Conservation (phyloP, 495 filamentous ascomycete genomes). For the Entonaema liquescens region DNA sequence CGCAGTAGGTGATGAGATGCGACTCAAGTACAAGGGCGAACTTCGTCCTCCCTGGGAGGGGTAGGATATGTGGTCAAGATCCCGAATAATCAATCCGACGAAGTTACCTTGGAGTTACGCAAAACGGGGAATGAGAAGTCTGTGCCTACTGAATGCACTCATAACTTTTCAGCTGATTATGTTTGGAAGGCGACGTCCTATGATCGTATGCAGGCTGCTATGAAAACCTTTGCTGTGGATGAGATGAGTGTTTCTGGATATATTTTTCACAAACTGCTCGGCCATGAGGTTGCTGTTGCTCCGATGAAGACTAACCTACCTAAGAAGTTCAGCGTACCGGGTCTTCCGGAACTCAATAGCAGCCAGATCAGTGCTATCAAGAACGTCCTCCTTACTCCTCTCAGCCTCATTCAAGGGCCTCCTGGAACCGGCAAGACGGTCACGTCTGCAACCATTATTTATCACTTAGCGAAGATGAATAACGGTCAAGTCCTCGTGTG, state of each 20-base stretch:
- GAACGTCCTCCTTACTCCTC: conserved; percentile 88
- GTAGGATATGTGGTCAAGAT: conserved; percentile 99
- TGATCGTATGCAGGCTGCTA: conserved; percentile 98
- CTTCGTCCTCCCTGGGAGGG: conserved; percentile 95
- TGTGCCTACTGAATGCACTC: conserved; percentile 95
- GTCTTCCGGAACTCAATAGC: conserved; percentile 92
- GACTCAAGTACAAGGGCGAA: conserved; percentile 94
- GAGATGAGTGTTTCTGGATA: conserved; percentile 99
- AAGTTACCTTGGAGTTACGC: conserved; percentile 94
- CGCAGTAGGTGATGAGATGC: conserved; percentile 98
- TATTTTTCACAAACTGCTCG: conserved; percentile 97
- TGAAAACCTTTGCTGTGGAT: conserved; percentile 99
- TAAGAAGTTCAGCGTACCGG: conserved; percentile 95
- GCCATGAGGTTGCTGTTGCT: conserved; percentile 93
- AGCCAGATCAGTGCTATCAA: conserved; percentile 98
- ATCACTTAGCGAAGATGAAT: conserved; percentile 94
- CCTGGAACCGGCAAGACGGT: conserved; percentile 99
- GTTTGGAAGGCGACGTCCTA: conserved; percentile 99
- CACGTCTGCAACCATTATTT: conserved; percentile 99
- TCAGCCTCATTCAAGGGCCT: conserved; percentile 96
- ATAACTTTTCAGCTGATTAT: conserved; percentile 98
- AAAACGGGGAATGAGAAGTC: conserved; percentile 80
- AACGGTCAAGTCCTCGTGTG: conserved; percentile 95
- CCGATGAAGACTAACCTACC: conserved; percentile 97
- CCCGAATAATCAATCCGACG: conserved; percentile 98